Evolutionary conservation across 2,329 filamentous ascomycete genomes (phyloP).

Genomic region (Aspergillus sp.): DNA sequence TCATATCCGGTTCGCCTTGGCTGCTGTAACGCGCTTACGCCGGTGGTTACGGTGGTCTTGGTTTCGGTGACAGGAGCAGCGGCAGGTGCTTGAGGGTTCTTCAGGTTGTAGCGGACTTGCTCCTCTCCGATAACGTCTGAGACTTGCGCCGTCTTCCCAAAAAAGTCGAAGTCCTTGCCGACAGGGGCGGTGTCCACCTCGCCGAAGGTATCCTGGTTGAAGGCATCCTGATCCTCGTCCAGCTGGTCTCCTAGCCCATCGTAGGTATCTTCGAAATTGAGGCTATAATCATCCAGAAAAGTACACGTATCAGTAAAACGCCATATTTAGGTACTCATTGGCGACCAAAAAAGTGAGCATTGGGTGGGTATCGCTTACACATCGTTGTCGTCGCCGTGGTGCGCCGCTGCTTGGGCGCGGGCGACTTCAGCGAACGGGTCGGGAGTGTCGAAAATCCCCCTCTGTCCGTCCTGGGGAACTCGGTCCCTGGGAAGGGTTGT

Average conservation of each 20-base stretch:
- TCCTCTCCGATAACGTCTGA: conserved; percentile 86
- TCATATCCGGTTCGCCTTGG: conserved; percentile 83
- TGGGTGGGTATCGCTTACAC: conserved; percentile 51
- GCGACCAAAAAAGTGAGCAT: background rate
- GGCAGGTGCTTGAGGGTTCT: conserved; percentile 57
- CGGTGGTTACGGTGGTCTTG: conserved; percentile 38
- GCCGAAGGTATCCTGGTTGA: conserved; percentile 96
- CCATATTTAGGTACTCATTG: background rate
- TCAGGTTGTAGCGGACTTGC: conserved; percentile 77
- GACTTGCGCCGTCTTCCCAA: conserved; percentile 85
- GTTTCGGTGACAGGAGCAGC: conserved; percentile 33
- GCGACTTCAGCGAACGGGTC: conserved; percentile 88
- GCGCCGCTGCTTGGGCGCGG: conserved; percentile 49
- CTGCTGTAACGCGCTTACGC: conserved; percentile 45
- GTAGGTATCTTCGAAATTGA: conserved; percentile 96
- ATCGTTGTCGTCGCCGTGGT: conserved; percentile 59
- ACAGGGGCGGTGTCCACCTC: conserved; percentile 53
- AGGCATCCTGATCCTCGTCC: conserved; percentile 86
- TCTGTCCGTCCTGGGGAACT: conserved; percentile 68
- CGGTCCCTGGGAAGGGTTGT: conserved; percentile 64
- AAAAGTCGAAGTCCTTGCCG: conserved; percentile 97
- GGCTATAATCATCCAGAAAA: conserved; percentile 42
- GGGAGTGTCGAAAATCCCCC: conserved; percentile 73
- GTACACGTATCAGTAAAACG: background rate
- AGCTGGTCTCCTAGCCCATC: conserved; percentile 90